Percentiles rank a stretch among this genome's conserved stretches.
Conservation (phyloP, 2,329 filamentous ascomycete species). For the Cladosporium sp. region DNA sequence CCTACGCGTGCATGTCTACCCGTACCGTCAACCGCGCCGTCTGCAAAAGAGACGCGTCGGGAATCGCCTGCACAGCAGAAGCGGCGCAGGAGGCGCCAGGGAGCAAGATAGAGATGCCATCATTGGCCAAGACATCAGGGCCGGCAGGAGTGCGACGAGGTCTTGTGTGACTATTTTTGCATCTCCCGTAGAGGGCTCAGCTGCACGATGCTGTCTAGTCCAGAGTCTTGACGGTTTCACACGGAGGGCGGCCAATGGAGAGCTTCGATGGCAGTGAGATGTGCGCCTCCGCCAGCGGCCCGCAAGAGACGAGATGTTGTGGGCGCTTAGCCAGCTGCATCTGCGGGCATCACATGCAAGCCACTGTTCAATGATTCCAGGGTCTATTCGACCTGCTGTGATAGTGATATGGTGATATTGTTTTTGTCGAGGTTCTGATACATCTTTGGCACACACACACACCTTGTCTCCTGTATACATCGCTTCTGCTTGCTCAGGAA, state of each 20-base stretch:
- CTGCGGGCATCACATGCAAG: background rate
- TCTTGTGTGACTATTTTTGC: conserved; percentile 12
- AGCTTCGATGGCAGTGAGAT: background rate
- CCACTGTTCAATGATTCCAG: background rate
- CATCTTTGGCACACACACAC: background rate
- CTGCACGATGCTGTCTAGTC: background rate
- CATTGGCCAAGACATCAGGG: conserved; percentile 8
- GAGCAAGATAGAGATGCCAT: background rate
- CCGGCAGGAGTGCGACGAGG: background rate
- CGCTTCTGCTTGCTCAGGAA: background rate
- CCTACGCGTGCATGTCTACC: conserved; percentile 4
- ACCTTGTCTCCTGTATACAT: background rate
- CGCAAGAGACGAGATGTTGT: background rate
- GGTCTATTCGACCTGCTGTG: background rate
- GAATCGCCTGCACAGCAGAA: conserved; percentile 1
- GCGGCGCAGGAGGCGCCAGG: background rate
- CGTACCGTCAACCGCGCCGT: background rate
- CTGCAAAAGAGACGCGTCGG: conserved; percentile 1
- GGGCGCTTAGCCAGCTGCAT: conserved; percentile 4
- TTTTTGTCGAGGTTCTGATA: background rate
- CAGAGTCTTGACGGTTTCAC: background rate
- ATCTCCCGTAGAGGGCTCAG: background rate
- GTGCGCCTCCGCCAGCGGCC: conserved; percentile 6
- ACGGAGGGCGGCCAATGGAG: background rate
- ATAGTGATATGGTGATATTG: background rate